Evolutionary conservation across 2,329 filamentous ascomycete genomes (phyloP), one percentile per base, ranked within the genome.

Genomic region (Paracoccidioides brasiliensis): DNA sequence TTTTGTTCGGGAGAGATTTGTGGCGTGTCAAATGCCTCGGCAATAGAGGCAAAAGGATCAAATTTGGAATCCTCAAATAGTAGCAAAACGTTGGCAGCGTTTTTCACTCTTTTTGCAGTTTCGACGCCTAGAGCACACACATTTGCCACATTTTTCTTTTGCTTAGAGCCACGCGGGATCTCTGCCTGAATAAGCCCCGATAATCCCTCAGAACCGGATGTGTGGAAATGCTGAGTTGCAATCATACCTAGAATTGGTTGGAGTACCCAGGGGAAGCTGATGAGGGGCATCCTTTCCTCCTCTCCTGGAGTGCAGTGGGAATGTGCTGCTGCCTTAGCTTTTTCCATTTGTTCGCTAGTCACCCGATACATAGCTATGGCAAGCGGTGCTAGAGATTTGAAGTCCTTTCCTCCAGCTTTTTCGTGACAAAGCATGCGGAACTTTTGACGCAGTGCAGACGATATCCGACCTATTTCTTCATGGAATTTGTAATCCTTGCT

Each of bases 261-360:
- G 60, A 97, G 95, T 1, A 97, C 74, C 93, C 93, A 98, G 0
- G 93, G 91, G 63, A 96, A 97, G 57, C 85, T 93, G 63, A 96
- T 93, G 7, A 97, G 74, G 0, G 93, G 91, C 77, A 90, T 85
- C 2, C 74, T 72, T 7, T 58, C 56, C 35, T 60, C 61, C 32
- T 58, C 33, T 42, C 43, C 58, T 3, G 57, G 57, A 5, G 53
- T 52, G 5, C 54, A 57, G 35, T 54, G 52, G n/a, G 68, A 67
- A 40, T 74, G 74, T 61, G 82, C 78, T 61, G 82, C 78, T 22
- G 74, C 69, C 4, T 85, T 68, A 0, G 84, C 84, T 33, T 76
- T 72, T 14, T 77, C 75, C 37, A 87, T 78, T 65, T 95, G 83
- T 53, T 84, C 76, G 41, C 84, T 81, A 0, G 91, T 95, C 32